Conservation (phyloP, 2,329 filamentous ascomycete genomes). For the Fusarium sp. region DNA sequence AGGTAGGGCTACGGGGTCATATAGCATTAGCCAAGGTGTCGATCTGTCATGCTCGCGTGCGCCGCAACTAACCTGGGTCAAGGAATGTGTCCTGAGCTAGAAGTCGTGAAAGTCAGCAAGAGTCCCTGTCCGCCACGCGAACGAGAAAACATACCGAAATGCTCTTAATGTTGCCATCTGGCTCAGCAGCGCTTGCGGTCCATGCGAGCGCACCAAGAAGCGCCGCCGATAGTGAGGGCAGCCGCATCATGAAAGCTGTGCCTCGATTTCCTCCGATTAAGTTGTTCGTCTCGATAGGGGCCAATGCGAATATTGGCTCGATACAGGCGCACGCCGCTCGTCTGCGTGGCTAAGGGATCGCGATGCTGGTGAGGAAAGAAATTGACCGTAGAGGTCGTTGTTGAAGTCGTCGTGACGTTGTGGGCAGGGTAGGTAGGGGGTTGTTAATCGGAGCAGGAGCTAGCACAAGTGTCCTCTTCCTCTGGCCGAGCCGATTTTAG, state of each 20-base stretch:
- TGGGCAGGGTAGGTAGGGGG: conserved; percentile 39
- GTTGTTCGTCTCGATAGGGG: conserved; percentile 14
- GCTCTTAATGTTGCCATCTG: conserved; percentile 63
- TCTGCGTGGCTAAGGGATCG: conserved; percentile 31
- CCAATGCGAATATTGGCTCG: conserved; percentile 37
- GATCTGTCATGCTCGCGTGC: conserved; percentile 35
- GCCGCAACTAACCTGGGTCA: conserved; percentile 74
- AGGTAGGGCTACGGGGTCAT: conserved; percentile 80
- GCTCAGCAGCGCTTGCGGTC: conserved; percentile 61
- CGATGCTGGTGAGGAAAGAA: conserved; percentile 9
- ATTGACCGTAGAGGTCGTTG: conserved; percentile 37
- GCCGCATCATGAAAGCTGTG: conserved; percentile 56
- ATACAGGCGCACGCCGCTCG: conserved; percentile 35
- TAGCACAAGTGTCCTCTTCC: conserved; percentile 49
- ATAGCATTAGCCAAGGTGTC: conserved; percentile 38
- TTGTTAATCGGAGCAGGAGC: conserved; percentile 35
- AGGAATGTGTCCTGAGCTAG: conserved; percentile 87
- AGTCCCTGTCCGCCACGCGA: neutral
- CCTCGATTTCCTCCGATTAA: conserved; percentile 13
- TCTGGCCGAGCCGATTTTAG: conserved; percentile 38
- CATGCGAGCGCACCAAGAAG: conserved; percentile 64
- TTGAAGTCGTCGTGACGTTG: conserved; percentile 40
- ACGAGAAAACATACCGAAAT: conserved; percentile 57
- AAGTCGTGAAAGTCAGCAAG: conserved; percentile 42
- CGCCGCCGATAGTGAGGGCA: conserved; percentile 60